Evolutionary conservation across 306 rosid species (phyloP).

Genomic region (Delonix regia): DNA sequence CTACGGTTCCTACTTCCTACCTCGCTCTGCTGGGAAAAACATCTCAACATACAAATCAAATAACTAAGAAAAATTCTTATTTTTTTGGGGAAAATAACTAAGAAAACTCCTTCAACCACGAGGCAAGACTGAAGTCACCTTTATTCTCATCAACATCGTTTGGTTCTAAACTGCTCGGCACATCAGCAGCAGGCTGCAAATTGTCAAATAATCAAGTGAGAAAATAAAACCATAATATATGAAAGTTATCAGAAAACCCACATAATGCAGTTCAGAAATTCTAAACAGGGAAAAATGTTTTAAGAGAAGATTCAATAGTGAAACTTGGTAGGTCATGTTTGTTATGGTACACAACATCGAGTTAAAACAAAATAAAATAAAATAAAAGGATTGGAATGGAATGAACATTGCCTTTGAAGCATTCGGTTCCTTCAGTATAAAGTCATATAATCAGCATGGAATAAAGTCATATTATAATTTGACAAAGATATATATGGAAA

Average conservation of each 20-base stretch:
- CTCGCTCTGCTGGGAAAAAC: constrained; percentile 1
- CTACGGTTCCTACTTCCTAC: not conserved
- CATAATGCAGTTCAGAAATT: not conserved
- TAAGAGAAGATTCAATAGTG: not conserved
- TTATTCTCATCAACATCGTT: constrained; percentile 30
- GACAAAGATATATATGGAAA: not conserved
- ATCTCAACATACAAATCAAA: constrained; percentile 28
- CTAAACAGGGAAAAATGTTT: not conserved
- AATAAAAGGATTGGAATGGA: not conserved
- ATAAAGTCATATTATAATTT: too few species aligned
- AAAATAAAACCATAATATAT: constrained; percentile 25
- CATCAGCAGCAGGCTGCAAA: constrained; percentile 51
- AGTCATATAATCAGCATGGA: not conserved
- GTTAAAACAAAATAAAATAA: not conserved
- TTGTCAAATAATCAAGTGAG: constrained; percentile 34
- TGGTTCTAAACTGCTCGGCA: constrained; percentile 44
- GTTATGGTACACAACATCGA: not conserved
- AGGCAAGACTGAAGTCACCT: constrained; percentile 43
- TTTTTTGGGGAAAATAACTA: constrained; percentile 7
- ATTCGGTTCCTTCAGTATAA: too few species aligned
- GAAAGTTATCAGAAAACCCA: constrained; percentile 30
- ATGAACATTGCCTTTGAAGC: not conserved
- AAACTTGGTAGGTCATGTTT: not conserved
- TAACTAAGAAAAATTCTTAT: not conserved
- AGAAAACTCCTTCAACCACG: constrained; percentile 5